Base-by-base conservation (phyloP, 2,329 filamentous ascomycete species). In the Penicillium crustosum region DNA sequence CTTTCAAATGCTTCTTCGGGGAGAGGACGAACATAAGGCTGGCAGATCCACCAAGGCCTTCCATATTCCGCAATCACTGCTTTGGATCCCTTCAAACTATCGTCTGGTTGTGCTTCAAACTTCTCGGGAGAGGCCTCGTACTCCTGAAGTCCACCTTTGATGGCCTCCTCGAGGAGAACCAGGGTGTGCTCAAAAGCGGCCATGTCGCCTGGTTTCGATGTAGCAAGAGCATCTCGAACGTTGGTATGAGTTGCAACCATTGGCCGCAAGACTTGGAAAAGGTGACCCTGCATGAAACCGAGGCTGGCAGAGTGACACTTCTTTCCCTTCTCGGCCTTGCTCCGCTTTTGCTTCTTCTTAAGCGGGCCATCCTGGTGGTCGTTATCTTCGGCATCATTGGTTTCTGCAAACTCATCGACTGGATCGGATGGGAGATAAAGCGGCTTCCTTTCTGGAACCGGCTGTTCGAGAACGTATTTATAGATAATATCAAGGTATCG, bases 401-500 rank as follows among this genome's bases (percentile, higher is more conserved):
- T 49, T 38, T 66, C 60, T 23, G 66, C 58, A 19, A 68, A 57
- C 19, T 69, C 65, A 13, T 65, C 49, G 57, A 69, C 55, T 43
- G 74, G 58, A 59, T 86, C 82, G 1, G 78, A 79, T 0, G 88
- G 85, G 9, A 94, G 71, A 71, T 91, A 97, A 0, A 97, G 81
- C 0, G 89, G 89, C 59, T 83, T 81, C 49, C 93, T 81, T 39
- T 75, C 68, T 0, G 93, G 93, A 6, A 66, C 63, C 1, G 87
- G 86, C 5, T 86, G 74, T 35, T 86, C 86, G 0, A 94, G 78
- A 1, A 89, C 90, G 68, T 96, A 84, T 72, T 83, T 83, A 74
- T 97, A 87, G 49, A 97, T 83, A 58, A 99, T 95, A 69, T 97
- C 89, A 74, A 97, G 81, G 72, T 99, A 99, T 35, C 93, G 84